Evolutionary conservation across 1,284 basidiomycete genomes (phyloP).

Genomic region (Pterulicium gracile): DNA sequence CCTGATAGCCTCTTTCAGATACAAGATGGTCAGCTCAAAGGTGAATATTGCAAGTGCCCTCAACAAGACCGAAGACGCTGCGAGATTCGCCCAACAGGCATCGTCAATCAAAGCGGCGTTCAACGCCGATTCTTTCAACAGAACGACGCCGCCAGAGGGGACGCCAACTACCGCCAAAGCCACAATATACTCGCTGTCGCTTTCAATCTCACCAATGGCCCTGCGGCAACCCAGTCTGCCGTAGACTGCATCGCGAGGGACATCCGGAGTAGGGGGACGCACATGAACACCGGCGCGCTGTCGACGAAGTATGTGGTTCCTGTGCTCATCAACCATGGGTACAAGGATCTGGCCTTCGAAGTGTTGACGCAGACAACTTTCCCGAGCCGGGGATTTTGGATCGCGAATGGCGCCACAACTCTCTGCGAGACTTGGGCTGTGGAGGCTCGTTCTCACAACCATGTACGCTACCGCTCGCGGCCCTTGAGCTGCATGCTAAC

Average conservation of each 20-base stretch:
- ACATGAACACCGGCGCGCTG: constrained; percentile 19
- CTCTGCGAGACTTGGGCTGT: constrained; percentile 20
- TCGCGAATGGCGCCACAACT: constrained; percentile 18
- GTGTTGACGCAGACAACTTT: constrained; percentile 18
- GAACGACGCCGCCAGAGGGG: constrained; percentile 17
- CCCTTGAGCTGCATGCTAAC: no score
- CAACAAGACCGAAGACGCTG: constrained; percentile 14
- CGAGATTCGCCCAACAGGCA: constrained; percentile 16
- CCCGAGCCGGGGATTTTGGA: constrained; percentile 21
- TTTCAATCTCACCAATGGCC: constrained; percentile 14
- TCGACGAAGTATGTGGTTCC: constrained; percentile 19
- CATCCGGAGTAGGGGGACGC: constrained; percentile 13
- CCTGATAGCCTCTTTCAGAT: constrained; percentile 9
- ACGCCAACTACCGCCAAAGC: constrained; percentile 18
- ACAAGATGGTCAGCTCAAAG: constrained; percentile 18
- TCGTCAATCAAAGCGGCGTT: constrained; percentile 16
- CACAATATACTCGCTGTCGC: constrained; percentile 19
- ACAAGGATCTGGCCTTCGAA: constrained; percentile 15
- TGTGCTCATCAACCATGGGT: constrained; percentile 14
- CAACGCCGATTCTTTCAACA: constrained; percentile 16
- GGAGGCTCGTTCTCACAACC: constrained; percentile 18
- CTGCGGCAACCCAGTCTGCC: constrained; percentile 12
- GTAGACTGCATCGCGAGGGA: constrained; percentile 17
- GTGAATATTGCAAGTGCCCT: constrained; percentile 15
- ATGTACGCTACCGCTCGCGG: constrained; percentile 12